These are phyloP conservation scores for Helenozyma rhizophorensis DNA, from an alignment of 805 yeast genomes.

Conservation along the genomic window DNA sequence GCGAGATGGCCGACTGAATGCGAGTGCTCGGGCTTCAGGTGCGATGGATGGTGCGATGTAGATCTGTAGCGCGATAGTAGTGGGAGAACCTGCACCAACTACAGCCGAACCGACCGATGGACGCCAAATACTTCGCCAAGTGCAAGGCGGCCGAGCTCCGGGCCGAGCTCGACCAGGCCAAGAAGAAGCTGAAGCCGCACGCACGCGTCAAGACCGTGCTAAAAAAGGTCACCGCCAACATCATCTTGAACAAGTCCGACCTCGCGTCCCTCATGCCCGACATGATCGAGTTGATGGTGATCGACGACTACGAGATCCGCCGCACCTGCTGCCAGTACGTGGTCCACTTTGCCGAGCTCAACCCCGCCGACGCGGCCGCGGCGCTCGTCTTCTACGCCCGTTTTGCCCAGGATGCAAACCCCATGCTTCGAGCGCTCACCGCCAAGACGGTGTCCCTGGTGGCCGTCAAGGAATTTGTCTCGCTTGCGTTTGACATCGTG, in stretches of 20 bases:
- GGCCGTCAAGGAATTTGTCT: slow-evolving; percentile 47
- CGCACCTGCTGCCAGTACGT: slow-evolving; percentile 68
- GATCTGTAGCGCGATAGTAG: too few species aligned
- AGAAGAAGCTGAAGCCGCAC: slow-evolving; percentile 38
- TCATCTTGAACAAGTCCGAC: slow-evolving; percentile 78
- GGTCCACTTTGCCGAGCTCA: slow-evolving; percentile 53
- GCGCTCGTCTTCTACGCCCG: slow-evolving; percentile 52
- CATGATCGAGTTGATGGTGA: slow-evolving; percentile 47
- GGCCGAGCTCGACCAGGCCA: slow-evolving; percentile 41
- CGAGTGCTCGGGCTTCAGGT: too few species aligned
- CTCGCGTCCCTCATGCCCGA: slow-evolving; percentile 66
- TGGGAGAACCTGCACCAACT: too few species aligned
- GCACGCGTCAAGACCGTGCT: slow-evolving; percentile 37
- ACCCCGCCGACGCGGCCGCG: slow-evolving; percentile 51
- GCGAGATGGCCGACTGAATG: too few species aligned
- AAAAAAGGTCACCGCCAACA: slow-evolving; percentile 75
- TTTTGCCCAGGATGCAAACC: slow-evolving; percentile 48
- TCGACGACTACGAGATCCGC: slow-evolving; percentile 63
- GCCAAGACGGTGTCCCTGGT: slow-evolving; percentile 61
- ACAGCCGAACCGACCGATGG: slow-evolving; percentile 9
- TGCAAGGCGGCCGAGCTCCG: slow-evolving; percentile 36
- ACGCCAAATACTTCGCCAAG: slow-evolving; percentile 32
- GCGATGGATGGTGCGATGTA: too few species aligned
- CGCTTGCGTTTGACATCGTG: slow-evolving; percentile 42
- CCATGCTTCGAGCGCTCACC: slow-evolving; percentile 55